phyloP scores from a whole-genome alignment of 2,329 filamentous ascomycete genomes.

The Magnaporthiopsis incrustans region DNA sequence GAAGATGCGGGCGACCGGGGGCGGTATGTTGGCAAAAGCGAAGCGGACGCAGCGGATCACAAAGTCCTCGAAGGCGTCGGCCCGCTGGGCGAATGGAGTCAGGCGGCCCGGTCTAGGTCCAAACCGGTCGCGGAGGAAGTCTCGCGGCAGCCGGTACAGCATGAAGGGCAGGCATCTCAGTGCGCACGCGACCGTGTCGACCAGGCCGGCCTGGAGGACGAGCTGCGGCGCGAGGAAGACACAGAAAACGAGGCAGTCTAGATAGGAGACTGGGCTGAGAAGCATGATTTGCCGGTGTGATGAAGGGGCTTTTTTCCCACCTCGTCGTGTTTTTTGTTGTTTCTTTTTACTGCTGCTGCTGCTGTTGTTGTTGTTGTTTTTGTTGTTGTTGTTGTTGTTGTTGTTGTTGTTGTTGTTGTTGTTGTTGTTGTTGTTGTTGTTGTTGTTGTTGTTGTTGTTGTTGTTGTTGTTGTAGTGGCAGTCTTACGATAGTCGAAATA shows the following conservation, averaged over 20 bases:
- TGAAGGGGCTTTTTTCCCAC: not conserved
- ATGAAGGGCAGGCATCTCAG: conserved; percentile 62
- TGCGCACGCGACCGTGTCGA: conserved; percentile 48
- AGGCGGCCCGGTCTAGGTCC: conserved; percentile 28
- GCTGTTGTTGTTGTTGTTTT: not conserved
- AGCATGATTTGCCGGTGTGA: conserved; percentile 48
- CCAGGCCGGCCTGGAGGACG: conserved; percentile 56
- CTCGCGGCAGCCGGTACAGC: conserved; percentile 46
- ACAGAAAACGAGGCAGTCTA: conserved; percentile 69
- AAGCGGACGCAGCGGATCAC: conserved; percentile 72
- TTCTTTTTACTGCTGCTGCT: not conserved
- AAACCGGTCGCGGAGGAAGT: conserved; percentile 50
- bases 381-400: too few relatives aligned
- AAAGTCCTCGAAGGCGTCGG: conserved; percentile 69
- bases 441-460: not conserved
- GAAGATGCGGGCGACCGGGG: conserved; percentile 64
- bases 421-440: too few relatives aligned
- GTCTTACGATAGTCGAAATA: too few relatives aligned
- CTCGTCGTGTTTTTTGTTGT: not conserved
- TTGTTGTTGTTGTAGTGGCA: too few relatives aligned
- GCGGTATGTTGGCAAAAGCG: conserved; percentile 64
- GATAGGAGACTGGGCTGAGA: conserved; percentile 62
- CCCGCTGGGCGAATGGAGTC: conserved; percentile 57
- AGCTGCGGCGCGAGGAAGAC: conserved; percentile 65
- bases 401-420: not conserved